Conservation (phyloP, 2,329 filamentous ascomycete genomes). For the Pseudogymnoascus pannorum region DNA sequence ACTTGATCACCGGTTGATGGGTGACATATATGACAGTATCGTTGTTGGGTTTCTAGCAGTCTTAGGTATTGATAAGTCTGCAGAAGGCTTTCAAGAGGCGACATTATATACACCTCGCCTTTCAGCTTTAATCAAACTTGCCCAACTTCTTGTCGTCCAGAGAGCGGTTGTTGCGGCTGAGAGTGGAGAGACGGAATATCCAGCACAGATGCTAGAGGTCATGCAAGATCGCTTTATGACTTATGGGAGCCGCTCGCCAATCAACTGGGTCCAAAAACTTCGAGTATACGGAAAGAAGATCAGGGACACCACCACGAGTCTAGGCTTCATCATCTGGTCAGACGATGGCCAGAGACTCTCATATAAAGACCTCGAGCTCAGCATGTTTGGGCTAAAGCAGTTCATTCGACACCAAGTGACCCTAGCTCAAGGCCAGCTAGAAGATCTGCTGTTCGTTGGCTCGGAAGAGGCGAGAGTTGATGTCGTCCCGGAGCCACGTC, state of each 20-base stretch:
- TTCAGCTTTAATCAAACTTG: too few species aligned
- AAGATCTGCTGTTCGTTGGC: slow-evolving; percentile 3
- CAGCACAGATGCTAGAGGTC: slow-evolving; percentile 10
- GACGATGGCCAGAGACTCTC: slow-evolving; percentile 11
- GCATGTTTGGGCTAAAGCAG: neutral
- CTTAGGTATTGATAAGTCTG: too few species aligned
- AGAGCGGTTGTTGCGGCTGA: slow-evolving; percentile 12
- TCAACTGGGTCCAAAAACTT: slow-evolving; percentile 15
- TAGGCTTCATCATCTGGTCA: slow-evolving; percentile 12
- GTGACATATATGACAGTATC: too few species aligned
- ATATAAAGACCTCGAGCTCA: slow-evolving; percentile 14
- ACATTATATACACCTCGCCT: too few species aligned
- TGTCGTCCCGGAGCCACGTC: neutral
- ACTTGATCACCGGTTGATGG: too few species aligned
- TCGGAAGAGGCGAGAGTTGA: neutral
- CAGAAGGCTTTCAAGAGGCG: too few species aligned
- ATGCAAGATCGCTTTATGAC: slow-evolving; percentile 16
- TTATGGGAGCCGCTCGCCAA: slow-evolving; percentile 12
- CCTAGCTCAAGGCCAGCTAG: neutral
- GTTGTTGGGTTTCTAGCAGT: too few species aligned
- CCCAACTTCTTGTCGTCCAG: too few species aligned
- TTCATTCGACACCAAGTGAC: slow-evolving; percentile 8
- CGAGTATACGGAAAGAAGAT: slow-evolving; percentile 12
- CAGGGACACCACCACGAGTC: slow-evolving; percentile 9
- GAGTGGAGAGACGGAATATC: slow-evolving; percentile 3